Evolutionary conservation across 495 filamentous ascomycete genomes (phyloP).

Genomic region (Aspergillus coremiiformis): DNA sequence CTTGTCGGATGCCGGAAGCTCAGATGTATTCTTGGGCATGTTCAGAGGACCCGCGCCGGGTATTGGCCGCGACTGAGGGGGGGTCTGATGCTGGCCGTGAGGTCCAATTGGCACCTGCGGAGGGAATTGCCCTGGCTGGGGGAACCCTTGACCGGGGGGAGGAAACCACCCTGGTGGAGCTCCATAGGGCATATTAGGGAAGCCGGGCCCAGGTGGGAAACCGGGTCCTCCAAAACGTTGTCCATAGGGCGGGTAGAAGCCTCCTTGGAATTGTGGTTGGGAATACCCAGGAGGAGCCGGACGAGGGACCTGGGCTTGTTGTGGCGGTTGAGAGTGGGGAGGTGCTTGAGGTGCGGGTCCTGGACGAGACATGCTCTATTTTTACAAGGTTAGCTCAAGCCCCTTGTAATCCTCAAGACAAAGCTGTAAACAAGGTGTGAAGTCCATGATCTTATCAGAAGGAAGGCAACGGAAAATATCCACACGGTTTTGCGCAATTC

Average conservation of each 20-base stretch:
- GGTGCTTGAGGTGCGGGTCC: slow-evolving; percentile 34
- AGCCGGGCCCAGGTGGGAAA: slow-evolving; percentile 56
- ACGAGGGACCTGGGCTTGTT: slow-evolving; percentile 36
- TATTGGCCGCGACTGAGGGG: slow-evolving; percentile 37
- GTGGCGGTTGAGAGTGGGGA: slow-evolving; percentile 31
- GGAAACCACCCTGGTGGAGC: slow-evolving; percentile 71
- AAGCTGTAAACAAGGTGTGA: not conserved
- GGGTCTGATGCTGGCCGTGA: slow-evolving; percentile 40
- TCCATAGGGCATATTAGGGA: slow-evolving; percentile 55
- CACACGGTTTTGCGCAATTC: slow-evolving; percentile 89
- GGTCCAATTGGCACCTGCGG: slow-evolving; percentile 47
- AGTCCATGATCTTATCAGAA: slow-evolving; percentile 59
- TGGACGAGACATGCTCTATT: slow-evolving; percentile 36
- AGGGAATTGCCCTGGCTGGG: slow-evolving; percentile 53
- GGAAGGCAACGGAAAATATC: slow-evolving; percentile 99
- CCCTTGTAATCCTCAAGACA: not conserved
- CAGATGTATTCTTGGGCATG: slow-evolving; percentile 32
- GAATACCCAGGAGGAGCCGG: slow-evolving; percentile 43
- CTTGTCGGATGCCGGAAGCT: slow-evolving; percentile 37
- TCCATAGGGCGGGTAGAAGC: slow-evolving; percentile 44
- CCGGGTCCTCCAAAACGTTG: slow-evolving; percentile 52
- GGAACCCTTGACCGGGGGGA: slow-evolving; percentile 73
- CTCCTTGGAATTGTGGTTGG: slow-evolving; percentile 42
- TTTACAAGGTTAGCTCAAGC: slow-evolving; percentile 17
- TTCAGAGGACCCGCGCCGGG: slow-evolving; percentile 23